Percentiles rank a stretch among this genome's conserved stretches.
phyloP scores from a whole-genome alignment of 805 yeast genomes.

The Schizosaccharomyces osmophilus region DNA sequence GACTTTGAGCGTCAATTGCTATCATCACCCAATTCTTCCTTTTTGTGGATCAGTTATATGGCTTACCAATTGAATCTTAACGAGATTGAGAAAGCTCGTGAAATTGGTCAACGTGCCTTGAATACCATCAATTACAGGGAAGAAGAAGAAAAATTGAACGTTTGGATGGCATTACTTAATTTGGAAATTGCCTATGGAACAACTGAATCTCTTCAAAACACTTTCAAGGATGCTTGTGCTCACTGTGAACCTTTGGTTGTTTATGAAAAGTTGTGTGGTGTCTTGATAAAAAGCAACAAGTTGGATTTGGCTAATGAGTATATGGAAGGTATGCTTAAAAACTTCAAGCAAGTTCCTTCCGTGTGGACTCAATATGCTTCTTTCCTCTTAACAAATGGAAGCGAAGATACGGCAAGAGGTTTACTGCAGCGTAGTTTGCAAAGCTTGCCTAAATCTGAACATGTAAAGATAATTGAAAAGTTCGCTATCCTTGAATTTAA shows the following conservation, averaged over 20 bases:
- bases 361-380: constrained; percentile 72
- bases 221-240: constrained; percentile 64
- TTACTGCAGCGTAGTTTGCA: constrained; percentile 53
- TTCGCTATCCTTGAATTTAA: constrained; percentile 70
- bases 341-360: constrained; percentile 42
- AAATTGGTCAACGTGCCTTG: constrained; percentile 75
- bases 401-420: constrained; percentile 37
- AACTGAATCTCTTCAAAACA: constrained; percentile 53
- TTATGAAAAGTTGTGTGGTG: constrained; percentile 16
- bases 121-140: constrained; percentile 75
- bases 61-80: constrained; percentile 87
- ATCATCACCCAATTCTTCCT: constrained; percentile 82
- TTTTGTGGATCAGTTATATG: constrained; percentile 94
- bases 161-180: constrained; percentile 87
- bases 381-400: constrained; percentile 29
- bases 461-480: constrained; percentile 58
- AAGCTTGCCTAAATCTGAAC: constrained; percentile 38
- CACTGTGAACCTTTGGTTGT: constrained; percentile 13
- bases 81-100: constrained; percentile 85
- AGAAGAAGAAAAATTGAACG: constrained; percentile 75
- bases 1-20: constrained; percentile 83
- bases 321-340: constrained; percentile 46
- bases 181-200: constrained; percentile 86
- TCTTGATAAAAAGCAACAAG: constrained; percentile 53
- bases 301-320: constrained; percentile 42